Conservation (phyloP, 345 rosid species). For the Populus euphratica region DNA sequence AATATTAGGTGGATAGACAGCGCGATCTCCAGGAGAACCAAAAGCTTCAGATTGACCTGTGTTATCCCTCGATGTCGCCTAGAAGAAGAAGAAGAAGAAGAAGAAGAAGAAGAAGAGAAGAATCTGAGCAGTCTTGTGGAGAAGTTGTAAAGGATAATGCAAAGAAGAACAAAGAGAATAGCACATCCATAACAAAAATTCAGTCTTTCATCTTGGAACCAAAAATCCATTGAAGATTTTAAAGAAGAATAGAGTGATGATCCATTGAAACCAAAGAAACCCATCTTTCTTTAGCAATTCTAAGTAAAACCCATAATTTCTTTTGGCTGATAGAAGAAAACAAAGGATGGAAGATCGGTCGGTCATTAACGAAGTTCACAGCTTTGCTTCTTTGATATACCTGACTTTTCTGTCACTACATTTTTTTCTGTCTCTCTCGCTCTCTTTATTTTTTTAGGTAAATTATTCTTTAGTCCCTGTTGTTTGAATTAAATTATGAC, state of each 20-base stretch:
- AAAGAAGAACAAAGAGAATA: constrained; percentile 13
- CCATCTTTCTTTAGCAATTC: too few relatives aligned
- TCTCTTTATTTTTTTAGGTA: too few relatives aligned
- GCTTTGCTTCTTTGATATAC: too few relatives aligned
- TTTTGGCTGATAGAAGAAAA: too few relatives aligned
- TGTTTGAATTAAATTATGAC: too few relatives aligned
- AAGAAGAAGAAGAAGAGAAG: neutral
- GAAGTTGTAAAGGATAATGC: neutral
- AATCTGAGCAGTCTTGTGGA: constrained; percentile 1
- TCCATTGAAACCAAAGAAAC: neutral
- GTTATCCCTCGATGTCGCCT: constrained; percentile 43
- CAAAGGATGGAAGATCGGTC: too few relatives aligned
- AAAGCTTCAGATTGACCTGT: constrained; percentile 49
- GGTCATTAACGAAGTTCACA: too few relatives aligned
- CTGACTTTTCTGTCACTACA: too few relatives aligned
- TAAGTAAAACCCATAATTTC: too few relatives aligned
- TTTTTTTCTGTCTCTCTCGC: too few relatives aligned
- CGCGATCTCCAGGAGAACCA: constrained; percentile 52
- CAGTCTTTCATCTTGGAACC: constrained; percentile 3
- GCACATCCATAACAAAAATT: constrained; percentile 23
- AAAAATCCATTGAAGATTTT: constrained; percentile 6
- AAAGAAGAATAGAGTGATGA: neutral
- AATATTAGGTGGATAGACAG: constrained; percentile 52
- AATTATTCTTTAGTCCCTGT: too few relatives aligned
- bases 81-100: too few relatives aligned